phyloP scores from a whole-genome alignment of 1,139 yeast species.

The Candida glucosophila region DNA sequence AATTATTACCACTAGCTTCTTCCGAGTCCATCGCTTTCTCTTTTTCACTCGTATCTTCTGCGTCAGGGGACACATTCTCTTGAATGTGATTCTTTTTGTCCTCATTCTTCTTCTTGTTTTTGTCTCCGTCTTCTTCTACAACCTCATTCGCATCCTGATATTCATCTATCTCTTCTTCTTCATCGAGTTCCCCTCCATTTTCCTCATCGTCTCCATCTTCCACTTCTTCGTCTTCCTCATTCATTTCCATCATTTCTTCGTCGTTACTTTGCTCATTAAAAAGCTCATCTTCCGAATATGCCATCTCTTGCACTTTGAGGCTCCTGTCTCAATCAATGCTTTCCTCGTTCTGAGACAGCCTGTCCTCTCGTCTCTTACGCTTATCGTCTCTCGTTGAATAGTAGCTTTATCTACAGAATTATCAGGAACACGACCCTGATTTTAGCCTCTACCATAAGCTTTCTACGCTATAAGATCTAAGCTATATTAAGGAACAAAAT shows the following conservation, averaged over 20 bases:
- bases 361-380: too few relatives aligned
- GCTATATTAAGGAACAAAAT: constrained; percentile 1
- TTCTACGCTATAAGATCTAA: too few relatives aligned
- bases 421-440: too few relatives aligned
- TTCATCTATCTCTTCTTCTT: constrained; percentile 10
- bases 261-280: constrained; percentile 18
- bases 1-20: constrained; percentile 9
- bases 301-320: too few relatives aligned
- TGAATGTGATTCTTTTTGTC: too few relatives aligned
- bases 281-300: constrained; percentile 19
- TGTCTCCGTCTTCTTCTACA: constrained; percentile 5
- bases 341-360: too few relatives aligned
- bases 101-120: constrained; percentile 8
- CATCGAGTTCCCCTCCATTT: constrained; percentile 13
- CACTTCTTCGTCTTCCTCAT: constrained; percentile 14
- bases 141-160: constrained; percentile 10
- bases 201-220: constrained; percentile 10
- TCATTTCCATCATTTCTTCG: constrained; percentile 13
- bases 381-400: too few relatives aligned
- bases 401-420: too few relatives aligned
- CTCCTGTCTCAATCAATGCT: too few relatives aligned
- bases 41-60: constrained; percentile 11
- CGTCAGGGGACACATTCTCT: too few relatives aligned
- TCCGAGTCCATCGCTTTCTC: constrained; percentile 13
- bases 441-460: too few relatives aligned